Base-by-base conservation (phyloP, 1,139 yeast species). In the Scheffersomyces insectosa region DNA sequence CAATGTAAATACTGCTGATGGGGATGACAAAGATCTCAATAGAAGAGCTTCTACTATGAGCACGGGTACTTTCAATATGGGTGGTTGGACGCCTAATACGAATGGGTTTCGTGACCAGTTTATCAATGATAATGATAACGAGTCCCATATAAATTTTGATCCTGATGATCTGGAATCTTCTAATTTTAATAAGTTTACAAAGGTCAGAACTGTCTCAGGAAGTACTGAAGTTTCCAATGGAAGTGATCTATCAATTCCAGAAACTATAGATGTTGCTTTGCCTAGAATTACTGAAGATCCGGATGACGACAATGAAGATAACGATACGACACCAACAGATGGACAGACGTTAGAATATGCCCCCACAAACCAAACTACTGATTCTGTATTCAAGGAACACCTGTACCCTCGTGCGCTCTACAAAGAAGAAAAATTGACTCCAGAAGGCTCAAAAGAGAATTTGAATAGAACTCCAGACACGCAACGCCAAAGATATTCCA, bases 61-160 rank as follows among this genome's bases (percentile, higher is more conserved):
- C 45, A 63, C 66, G 3, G 62, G 56, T 32, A 65, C 79, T 28
- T 57, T 77, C 53, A 74, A 68, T 45, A 66, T 78, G 67, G 83
- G 82, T 2, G 65, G 64, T 14, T 78, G 83, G 83, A 68, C 71
- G 45, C 83, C 83, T 3, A 72, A 77, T 48, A 77, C 82, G 9
- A 70, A 66, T 36, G 68, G 65, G 41, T 77, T 60, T 56, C 66
- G 83, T 41, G 82, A 77, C 48, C 75, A 73, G 44, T 79, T 79
- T 45, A 77, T 79, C 33, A 68, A 63, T 50, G 79, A 71, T 40
- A 73, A 71, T 49, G 77, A 74, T 47, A 66, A 65, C 45, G 79
- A 71, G 42, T 71, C 77, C 0, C 57, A 59, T 14, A 56, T 70
- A 42, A 70, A 70, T 46, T 63, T 66, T 42, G 64, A 61, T 45